A percentile compares a stretch with the other conserved stretches of the same genome.
Conservation (phyloP, 495 filamentous ascomycete species). For the Daldinia vernicosa region DNA sequence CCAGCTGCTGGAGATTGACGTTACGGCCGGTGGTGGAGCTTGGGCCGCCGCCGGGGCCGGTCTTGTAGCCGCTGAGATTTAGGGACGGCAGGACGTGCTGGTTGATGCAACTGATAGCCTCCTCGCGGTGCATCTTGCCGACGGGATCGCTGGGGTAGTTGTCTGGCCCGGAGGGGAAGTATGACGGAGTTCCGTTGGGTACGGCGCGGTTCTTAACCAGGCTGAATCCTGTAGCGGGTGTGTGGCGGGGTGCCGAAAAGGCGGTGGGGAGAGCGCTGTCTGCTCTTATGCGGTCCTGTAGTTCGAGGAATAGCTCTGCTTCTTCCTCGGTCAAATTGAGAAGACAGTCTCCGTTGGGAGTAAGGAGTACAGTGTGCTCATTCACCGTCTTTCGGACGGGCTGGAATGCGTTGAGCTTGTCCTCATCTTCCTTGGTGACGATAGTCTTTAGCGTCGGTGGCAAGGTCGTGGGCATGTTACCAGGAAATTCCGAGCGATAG, state of each 20-base stretch:
- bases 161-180: constrained; percentile 56
- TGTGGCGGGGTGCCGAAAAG: constrained; percentile 58
- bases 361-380: constrained; percentile 69
- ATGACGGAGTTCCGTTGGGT: constrained; percentile 63
- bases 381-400: constrained; percentile 61
- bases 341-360: constrained; percentile 80
- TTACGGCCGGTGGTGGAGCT: constrained; percentile 46
- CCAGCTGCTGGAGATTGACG: constrained; percentile 49
- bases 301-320: constrained; percentile 76
- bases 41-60: constrained; percentile 45
- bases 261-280: constrained; percentile 54
- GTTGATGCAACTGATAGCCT: constrained; percentile 71
- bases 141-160: constrained; percentile 59
- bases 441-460: constrained; percentile 55
- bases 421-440: constrained; percentile 62
- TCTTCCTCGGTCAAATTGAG: constrained; percentile 78
- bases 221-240: constrained; percentile 59
- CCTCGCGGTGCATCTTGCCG: constrained; percentile 67
- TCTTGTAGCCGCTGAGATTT: constrained; percentile 53
- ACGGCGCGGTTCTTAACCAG: constrained; percentile 65
- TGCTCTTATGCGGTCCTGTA: constrained; percentile 69
- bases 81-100: constrained; percentile 68
- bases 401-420: constrained; percentile 56
- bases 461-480: constrained; percentile 30
- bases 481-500: constrained; percentile 36